Conservation (phyloP, 345 rosid genomes). For the Kandelia obovata region DNA sequence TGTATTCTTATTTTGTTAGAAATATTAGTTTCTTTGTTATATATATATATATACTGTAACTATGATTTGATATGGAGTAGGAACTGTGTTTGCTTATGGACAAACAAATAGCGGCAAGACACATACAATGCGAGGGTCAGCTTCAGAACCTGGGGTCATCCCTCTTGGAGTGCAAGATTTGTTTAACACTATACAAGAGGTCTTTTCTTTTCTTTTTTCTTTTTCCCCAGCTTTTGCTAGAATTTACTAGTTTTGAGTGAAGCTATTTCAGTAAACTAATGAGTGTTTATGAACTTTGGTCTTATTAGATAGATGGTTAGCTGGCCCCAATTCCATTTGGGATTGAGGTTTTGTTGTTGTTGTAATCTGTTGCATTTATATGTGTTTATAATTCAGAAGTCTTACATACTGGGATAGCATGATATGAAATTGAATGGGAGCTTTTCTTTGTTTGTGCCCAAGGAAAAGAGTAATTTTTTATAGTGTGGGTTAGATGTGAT, state of each 20-base stretch:
- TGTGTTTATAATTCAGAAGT: neutral
- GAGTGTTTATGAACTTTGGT: no score
- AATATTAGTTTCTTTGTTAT: no score
- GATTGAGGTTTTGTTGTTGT: no score
- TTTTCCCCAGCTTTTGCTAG: neutral
- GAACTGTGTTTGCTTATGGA: conserved; percentile 96
- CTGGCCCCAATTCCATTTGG: no score
- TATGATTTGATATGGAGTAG: conserved; percentile 23
- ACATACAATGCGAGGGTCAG: conserved; percentile 90
- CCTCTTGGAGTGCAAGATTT: conserved; percentile 77
- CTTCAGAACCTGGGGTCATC: conserved; percentile 73
- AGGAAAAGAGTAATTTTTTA: no score
- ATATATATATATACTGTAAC: neutral
- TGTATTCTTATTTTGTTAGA: no score
- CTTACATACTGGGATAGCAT: neutral
- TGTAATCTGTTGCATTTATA: no score
- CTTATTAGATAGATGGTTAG: no score
- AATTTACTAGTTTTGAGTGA: neutral
- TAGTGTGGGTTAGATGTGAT: no score
- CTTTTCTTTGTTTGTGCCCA: neutral
- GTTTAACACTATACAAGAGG: conserved; percentile 66
- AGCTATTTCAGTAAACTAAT: neutral
- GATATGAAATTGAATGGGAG: neutral
- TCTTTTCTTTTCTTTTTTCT: neutral
- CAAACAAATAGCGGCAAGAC: conserved; percentile 97